Evolutionary conservation across 495 filamentous ascomycete species (phyloP).

Genomic region (Aspergillus bridgeri): DNA sequence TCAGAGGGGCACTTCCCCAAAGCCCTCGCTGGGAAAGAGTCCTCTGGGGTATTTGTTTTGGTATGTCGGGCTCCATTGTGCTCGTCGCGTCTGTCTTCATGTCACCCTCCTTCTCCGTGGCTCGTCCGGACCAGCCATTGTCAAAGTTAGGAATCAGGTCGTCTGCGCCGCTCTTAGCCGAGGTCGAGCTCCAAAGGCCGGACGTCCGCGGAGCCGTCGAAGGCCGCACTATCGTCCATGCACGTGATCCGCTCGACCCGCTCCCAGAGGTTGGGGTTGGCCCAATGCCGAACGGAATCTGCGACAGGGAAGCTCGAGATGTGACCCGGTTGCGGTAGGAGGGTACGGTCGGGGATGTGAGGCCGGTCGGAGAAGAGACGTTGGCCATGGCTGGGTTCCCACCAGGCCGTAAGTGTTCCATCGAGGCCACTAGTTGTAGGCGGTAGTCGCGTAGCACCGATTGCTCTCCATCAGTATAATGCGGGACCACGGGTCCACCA

Average conservation of each 20-base stretch:
- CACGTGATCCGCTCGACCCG: conserved; percentile 18
- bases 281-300: conserved; percentile 23
- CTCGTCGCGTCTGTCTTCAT: neutral
- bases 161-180: conserved; percentile 24
- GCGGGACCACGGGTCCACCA: conserved; percentile 17
- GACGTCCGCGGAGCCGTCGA: conserved; percentile 20
- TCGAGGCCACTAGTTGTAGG: conserved; percentile 70
- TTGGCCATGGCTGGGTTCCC: conserved; percentile 29
- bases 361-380: conserved; percentile 26
- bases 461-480: conserved; percentile 23
- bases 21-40: conserved; percentile 41
- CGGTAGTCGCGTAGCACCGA: conserved; percentile 63
- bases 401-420: conserved; percentile 72
- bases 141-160: conserved; percentile 39
- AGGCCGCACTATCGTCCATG: conserved; percentile 28
- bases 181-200: conserved; percentile 35
- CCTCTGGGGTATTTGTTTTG: conserved; percentile 30
- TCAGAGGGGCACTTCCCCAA: conserved; percentile 38
- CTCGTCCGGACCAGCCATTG: conserved; percentile 18
- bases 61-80: conserved; percentile 19
- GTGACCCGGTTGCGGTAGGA: conserved; percentile 29
- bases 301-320: conserved; percentile 27
- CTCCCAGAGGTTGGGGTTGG: conserved; percentile 19
- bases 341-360: conserved; percentile 19
- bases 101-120: neutral